Conservation (phyloP, 805 yeast genomes). For the Candida lessepsii region DNA sequence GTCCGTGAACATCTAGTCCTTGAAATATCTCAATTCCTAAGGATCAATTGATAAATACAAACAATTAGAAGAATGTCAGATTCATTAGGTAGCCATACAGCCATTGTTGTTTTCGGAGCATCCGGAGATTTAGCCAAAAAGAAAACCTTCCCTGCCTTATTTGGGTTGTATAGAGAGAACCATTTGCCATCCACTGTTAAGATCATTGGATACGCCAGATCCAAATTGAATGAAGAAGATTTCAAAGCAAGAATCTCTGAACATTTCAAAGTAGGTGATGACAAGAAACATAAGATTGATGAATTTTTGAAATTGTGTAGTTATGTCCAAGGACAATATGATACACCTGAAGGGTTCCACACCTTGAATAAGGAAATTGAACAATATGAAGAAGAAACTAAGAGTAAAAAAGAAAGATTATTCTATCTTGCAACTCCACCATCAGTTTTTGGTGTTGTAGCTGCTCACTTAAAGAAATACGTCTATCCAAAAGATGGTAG, state of each 20-base stretch:
- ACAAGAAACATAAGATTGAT: conserved; percentile 44
- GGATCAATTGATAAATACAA: neutral
- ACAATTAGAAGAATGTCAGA: conserved; percentile 15
- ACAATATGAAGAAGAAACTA: conserved; percentile 52
- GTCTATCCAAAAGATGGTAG: conserved; percentile 66
- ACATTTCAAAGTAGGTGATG: conserved; percentile 54
- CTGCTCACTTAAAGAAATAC: conserved; percentile 64
- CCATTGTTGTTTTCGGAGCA: conserved; percentile 87
- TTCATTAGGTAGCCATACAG: conserved; percentile 62
- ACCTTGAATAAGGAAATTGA: conserved; percentile 54
- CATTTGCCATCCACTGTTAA: conserved; percentile 65
- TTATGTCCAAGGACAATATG: conserved; percentile 80
- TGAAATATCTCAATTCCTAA: neutral
- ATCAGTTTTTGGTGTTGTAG: conserved; percentile 79
- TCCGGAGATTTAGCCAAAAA: conserved; percentile 94
- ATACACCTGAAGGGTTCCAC: conserved; percentile 70
- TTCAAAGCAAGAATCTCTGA: conserved; percentile 65
- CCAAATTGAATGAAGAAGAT: conserved; percentile 65
- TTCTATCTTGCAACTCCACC: conserved; percentile 96
- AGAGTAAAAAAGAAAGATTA: conserved; percentile 64
- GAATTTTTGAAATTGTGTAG: conserved; percentile 64
- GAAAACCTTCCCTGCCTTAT: conserved; percentile 88
- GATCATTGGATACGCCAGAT: conserved; percentile 91
- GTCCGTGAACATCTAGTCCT: conserved; percentile 5
- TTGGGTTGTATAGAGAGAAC: conserved; percentile 67